These are phyloP conservation scores for Xylaria multiplex DNA, from an alignment of 2,329 filamentous ascomycete genomes.

Conservation along the genomic window DNA sequence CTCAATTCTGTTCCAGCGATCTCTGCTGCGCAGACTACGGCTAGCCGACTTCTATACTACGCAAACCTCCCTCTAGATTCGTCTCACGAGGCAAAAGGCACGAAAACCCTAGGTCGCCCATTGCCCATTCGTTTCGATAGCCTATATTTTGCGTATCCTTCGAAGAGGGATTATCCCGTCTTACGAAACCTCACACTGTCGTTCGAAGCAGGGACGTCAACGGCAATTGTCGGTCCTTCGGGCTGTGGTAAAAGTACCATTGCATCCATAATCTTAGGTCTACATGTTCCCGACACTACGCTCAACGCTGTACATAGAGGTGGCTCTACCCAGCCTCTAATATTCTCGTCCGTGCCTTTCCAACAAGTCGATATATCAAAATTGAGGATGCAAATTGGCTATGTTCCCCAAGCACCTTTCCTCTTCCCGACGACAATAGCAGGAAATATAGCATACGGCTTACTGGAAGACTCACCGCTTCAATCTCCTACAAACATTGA, in stretches of 20 bases:
- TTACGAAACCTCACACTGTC: conserved; percentile 73
- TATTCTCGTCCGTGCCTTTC: conserved; percentile 68
- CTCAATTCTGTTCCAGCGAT: conserved; percentile 83
- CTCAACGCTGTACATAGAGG: not conserved
- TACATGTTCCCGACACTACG: conserved; percentile 64
- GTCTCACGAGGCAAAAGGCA: conserved; percentile 68
- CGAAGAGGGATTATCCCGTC: conserved; percentile 58
- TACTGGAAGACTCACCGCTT: conserved; percentile 64
- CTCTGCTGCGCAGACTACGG: conserved; percentile 76
- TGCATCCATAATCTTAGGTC: conserved; percentile 75
- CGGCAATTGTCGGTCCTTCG: conserved; percentile 83
- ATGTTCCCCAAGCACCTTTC: conserved; percentile 76
- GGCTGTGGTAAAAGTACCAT: conserved; percentile 94
- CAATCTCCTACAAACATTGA: conserved; percentile 58
- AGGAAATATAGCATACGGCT: conserved; percentile 85
- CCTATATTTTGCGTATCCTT: conserved; percentile 78
- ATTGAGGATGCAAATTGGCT: conserved; percentile 70
- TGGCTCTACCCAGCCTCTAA: conserved; percentile 55
- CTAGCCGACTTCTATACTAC: conserved; percentile 76
- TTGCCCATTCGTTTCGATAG: conserved; percentile 64
- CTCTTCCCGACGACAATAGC: conserved; percentile 82
- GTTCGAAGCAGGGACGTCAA: conserved; percentile 71
- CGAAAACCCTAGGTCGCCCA: conserved; percentile 47
- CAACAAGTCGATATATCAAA: conserved; percentile 66
- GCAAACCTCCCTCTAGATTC: conserved; percentile 64